Percentiles rank a stretch among this genome's conserved stretches.
These are phyloP conservation scores for Mucor irregularis DNA, from an alignment of 371 early-diverging fungal species.

Conservation along the genomic window DNA sequence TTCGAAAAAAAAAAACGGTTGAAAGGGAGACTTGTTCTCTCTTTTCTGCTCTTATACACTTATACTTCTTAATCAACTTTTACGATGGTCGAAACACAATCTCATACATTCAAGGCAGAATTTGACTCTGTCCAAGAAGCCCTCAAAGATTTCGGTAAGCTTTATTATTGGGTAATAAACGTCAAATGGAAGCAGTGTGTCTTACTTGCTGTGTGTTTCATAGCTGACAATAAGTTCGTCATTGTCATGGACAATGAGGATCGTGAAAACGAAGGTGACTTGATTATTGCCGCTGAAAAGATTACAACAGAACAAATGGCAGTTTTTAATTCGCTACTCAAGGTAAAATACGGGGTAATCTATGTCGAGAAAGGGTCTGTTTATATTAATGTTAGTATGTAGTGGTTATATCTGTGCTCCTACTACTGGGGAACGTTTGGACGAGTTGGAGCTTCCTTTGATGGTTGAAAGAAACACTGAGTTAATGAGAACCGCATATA, in stretches of 20 bases:
- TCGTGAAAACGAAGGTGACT: conserved; percentile 97
- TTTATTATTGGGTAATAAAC: background rate
- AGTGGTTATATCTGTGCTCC: conserved; percentile 94
- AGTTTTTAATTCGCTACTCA: conserved; percentile 89
- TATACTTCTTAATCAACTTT: background rate
- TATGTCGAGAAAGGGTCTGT: background rate
- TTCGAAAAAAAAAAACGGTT: too few relatives aligned
- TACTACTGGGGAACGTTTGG: conserved; percentile 71
- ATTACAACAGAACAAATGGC: conserved; percentile 90
- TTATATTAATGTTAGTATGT: background rate
- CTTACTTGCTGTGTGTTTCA: background rate
- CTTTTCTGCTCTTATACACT: background rate
- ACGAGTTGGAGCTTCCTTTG: conserved; percentile 82
- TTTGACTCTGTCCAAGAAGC: conserved; percentile 81
- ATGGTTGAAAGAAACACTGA: conserved; percentile 94
- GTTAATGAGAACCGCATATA: conserved; percentile 89
- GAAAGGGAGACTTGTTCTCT: background rate
- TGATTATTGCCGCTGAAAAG: conserved; percentile 91
- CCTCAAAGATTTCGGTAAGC: conserved; percentile 73
- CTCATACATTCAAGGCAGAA: background rate
- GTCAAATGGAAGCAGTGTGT: background rate
- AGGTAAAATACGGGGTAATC: conserved; percentile 50
- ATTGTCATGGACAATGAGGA: conserved; percentile 96
- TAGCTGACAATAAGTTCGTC: conserved; percentile 73
- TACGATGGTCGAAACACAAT: conserved; percentile 14